Percentiles rank a stretch among this genome's conserved stretches.
phyloP scores from a whole-genome alignment of 163 green algal genomes.

The Prototheca cutis region DNA sequence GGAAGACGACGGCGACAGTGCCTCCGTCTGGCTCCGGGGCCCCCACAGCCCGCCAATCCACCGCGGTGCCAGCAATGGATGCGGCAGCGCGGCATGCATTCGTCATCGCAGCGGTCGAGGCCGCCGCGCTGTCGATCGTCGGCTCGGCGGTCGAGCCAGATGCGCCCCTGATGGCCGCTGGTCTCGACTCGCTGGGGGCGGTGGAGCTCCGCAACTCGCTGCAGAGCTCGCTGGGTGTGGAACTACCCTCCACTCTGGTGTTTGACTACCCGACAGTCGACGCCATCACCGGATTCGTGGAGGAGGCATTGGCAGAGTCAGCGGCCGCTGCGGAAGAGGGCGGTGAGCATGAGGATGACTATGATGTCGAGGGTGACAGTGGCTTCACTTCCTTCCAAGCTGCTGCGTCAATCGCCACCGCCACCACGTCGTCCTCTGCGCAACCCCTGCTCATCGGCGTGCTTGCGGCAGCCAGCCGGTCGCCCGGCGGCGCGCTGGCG shows the following conservation, averaged over 20 bases:
- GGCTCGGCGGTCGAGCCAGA: slow-evolving; percentile 13
- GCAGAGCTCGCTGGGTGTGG: slow-evolving; percentile 16
- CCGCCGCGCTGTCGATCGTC: slow-evolving; percentile 16
- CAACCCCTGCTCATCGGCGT: slow-evolving; percentile 7
- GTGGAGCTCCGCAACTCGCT: slow-evolving; percentile 52
- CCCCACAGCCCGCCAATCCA: too few species aligned
- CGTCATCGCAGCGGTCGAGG: background rate
- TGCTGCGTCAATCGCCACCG: too few species aligned
- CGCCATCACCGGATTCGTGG: slow-evolving; percentile 30
- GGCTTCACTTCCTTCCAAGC: too few species aligned
- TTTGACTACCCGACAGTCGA: slow-evolving; percentile 46
- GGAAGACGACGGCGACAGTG: slow-evolving; percentile 11
- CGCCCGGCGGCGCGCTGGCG: background rate
- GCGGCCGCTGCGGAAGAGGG: background rate
- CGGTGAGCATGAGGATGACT: too few species aligned
- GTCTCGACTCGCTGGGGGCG: slow-evolving; percentile 55
- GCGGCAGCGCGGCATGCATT: slow-evolving; percentile 5
- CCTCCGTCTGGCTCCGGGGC: too few species aligned
- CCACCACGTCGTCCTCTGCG: slow-evolving; percentile 8
- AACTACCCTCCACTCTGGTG: slow-evolving; percentile 40
- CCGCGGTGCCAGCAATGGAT: slow-evolving; percentile 3
- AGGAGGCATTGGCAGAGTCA: background rate
- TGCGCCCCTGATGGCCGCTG: slow-evolving; percentile 63
- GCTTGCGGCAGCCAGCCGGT: background rate
- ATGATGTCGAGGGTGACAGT: too few species aligned